Percentiles rank a stretch among this genome's conserved stretches.
Conservation (phyloP, 2,329 filamentous ascomycete species). For the Trichoderma gracile region DNA sequence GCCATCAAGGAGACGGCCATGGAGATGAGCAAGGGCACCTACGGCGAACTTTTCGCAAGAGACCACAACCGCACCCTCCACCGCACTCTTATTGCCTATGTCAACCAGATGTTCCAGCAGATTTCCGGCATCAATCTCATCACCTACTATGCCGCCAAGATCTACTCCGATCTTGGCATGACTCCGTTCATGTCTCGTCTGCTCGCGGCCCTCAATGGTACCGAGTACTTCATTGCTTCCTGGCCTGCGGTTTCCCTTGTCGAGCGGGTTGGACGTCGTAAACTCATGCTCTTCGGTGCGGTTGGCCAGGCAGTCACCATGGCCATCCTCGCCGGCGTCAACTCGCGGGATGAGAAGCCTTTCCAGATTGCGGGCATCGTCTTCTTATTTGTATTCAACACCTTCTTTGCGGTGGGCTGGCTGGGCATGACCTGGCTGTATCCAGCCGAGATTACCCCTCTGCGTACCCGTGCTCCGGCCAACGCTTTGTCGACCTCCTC, state of each 20-base stretch:
- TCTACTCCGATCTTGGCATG: conserved; percentile 59
- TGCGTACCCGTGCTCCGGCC: conserved; percentile 64
- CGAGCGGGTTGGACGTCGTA: conserved; percentile 65
- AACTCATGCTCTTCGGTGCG: conserved; percentile 71
- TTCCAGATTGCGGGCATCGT: conserved; percentile 63
- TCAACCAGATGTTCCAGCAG: conserved; percentile 66
- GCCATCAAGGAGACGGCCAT: conserved; percentile 67
- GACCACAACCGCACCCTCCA: conserved; percentile 59
- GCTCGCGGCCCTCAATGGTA: conserved; percentile 46
- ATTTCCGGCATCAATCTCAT: conserved; percentile 65
- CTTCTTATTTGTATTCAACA: conserved; percentile 64
- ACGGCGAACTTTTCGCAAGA: conserved; percentile 58
- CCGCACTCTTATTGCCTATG: conserved; percentile 60
- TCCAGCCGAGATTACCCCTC: conserved; percentile 65
- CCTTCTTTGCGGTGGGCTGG: conserved; percentile 61
- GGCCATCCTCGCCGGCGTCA: conserved; percentile 61
- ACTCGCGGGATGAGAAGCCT: conserved; percentile 49
- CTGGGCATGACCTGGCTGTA: conserved; percentile 64
- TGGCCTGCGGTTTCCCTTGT: conserved; percentile 63
- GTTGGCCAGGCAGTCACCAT: conserved; percentile 63
- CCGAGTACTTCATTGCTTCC: conserved; percentile 62
- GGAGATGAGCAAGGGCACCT: conserved; percentile 65
- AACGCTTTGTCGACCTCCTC: conserved; percentile 56
- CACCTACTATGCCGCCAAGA: conserved; percentile 61
- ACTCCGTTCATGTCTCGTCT: conserved; percentile 58